Evolutionary conservation across 805 yeast species (phyloP), one percentile per base, ranked within the genome.

Genomic region (Wickerhamiella azymoides): DNA sequence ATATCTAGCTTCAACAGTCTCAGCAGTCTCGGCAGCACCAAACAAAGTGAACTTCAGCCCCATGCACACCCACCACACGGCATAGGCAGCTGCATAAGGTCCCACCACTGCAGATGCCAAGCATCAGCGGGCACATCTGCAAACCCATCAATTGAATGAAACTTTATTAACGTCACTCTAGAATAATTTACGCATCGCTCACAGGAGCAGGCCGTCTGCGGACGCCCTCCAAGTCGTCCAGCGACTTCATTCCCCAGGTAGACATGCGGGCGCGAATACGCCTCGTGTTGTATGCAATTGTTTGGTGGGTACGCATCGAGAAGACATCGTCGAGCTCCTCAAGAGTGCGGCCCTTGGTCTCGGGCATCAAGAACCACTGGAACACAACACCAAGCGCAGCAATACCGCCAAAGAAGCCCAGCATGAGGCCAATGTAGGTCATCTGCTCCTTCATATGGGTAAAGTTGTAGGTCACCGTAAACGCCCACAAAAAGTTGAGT

Each of bases 281-380:
- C 13, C 40, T 28, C 2, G 18, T 24, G 17, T 37, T 37, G 10
- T 21, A 26, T 2, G 40, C 40, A 19, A 64, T 62, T 17, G 66
- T 54, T 6, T 55, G 50, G 14, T 54, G 36, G 1, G 80, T 67
- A 21, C 76, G 67, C 56, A 64, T 70, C 42, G 68, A 62, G 64
- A 77, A 78, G 39, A 77, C 64, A 42, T 72, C 78, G 56, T 79
- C 85, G 48, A 79, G 74, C 62, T 79, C 84, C 63, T 79, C 86
- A 58, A 79, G 69, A 10, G 84, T 76, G 64, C 72, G 75, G 54
- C 73, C 79, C 63, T 78, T 78, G 30, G 85, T 79, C 62, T 80
- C 85, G 33, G 80, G 83, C 72, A 77, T 76, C 62, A 76, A 73
- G 50, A 76, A 57, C 48, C 58, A 46, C 49, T 57, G 62, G 48